Conservation (phyloP, 441 rosid genomes). For the Bocquillonia castaneifolia region DNA sequence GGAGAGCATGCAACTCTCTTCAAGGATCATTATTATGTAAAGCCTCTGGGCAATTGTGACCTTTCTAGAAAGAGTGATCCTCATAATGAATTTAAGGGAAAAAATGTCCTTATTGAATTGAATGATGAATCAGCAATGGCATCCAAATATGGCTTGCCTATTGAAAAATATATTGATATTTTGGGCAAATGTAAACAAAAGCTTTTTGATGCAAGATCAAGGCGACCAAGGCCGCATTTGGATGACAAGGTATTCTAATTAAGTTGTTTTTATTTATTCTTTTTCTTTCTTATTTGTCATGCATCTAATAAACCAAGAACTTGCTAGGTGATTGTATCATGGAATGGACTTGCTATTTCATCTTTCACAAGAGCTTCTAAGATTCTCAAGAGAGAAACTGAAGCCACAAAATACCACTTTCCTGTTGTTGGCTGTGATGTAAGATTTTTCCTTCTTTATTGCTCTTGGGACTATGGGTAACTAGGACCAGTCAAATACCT, state of each 20-base stretch:
- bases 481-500: neutral
- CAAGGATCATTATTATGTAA: constrained; percentile 72
- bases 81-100: constrained; percentile 67
- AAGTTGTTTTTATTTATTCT: constrained; percentile 8
- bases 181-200: constrained; percentile 68
- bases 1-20: constrained; percentile 69
- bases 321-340: constrained; percentile 74
- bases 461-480: neutral
- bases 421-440: constrained; percentile 74
- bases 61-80: constrained; percentile 88
- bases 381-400: constrained; percentile 57
- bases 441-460: constrained; percentile 27
- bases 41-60: constrained; percentile 75
- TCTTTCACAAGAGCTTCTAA: constrained; percentile 83
- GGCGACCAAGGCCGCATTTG: constrained; percentile 81
- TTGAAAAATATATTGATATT: constrained; percentile 57
- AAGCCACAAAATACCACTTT: constrained; percentile 44
- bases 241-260: constrained; percentile 69
- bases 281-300: constrained; percentile 20
- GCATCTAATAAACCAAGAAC: constrained; percentile 20
- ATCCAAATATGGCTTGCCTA: constrained; percentile 48
- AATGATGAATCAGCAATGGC: constrained; percentile 58
- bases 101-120: constrained; percentile 76
- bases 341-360: constrained; percentile 91
- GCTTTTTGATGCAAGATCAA: constrained; percentile 63